Conservation (phyloP, 768 basidiomycete genomes). For the Fistulinella prunicolor region DNA sequence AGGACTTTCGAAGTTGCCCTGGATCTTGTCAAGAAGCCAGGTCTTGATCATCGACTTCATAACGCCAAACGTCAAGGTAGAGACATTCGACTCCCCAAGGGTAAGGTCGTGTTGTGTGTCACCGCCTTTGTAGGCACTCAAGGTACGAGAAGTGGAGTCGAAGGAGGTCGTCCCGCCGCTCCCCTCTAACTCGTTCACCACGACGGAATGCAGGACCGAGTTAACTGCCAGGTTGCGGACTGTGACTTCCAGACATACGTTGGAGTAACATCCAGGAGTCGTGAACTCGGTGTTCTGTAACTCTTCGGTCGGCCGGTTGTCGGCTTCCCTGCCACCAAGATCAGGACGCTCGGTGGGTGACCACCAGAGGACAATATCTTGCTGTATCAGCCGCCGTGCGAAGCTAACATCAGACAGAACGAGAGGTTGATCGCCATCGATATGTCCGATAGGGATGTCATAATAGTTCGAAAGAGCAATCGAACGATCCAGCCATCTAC, state of each 20-base stretch:
- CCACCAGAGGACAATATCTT: constrained; percentile 98
- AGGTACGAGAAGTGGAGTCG: constrained; percentile 86
- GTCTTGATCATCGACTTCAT: constrained; percentile 84
- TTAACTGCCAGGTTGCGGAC: constrained; percentile 93
- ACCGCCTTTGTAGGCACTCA: constrained; percentile 81
- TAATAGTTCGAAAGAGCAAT: constrained; percentile 84
- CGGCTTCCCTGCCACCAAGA: constrained; percentile 89
- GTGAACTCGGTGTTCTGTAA: constrained; percentile 82
- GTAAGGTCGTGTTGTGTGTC: constrained; percentile 63
- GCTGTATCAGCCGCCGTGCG: constrained; percentile 78
- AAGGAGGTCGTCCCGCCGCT: constrained; percentile 92
- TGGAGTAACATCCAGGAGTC: constrained; percentile 83
- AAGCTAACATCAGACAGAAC: constrained; percentile 87
- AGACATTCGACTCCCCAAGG: constrained; percentile 86
- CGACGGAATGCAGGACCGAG: constrained; percentile 87
- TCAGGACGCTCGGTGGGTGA: constrained; percentile 86
- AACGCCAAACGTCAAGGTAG: constrained; percentile 80
- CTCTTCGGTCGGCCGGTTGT: constrained; percentile 73
- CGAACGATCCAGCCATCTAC: constrained; percentile 76
- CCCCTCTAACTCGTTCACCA: constrained; percentile 97
- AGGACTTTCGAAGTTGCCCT: constrained; percentile 59
- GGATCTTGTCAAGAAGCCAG: constrained; percentile 88
- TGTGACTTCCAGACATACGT: constrained; percentile 88
- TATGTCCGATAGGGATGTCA: constrained; percentile 89
- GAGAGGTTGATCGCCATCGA: constrained; percentile 89